Evolutionary conservation across 2,329 filamentous ascomycete species (phyloP).

Genomic region (Epichloe bromicola): DNA sequence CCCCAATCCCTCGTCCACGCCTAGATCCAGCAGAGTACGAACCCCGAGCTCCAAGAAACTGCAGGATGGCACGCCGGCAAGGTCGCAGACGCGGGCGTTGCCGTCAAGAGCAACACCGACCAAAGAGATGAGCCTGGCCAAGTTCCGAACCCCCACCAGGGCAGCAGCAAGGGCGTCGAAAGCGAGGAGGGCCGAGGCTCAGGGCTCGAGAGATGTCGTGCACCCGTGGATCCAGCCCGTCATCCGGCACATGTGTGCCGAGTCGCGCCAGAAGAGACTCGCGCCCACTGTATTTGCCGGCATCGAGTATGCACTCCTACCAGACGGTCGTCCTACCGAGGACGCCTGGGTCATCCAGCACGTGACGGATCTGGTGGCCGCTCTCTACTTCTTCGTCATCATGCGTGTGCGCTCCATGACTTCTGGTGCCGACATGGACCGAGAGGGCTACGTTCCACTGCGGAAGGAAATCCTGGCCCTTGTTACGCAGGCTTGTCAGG

Average conservation of each 20-base stretch:
- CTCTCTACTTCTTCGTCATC: constrained; percentile 47
- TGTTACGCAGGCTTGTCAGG: constrained; percentile 27
- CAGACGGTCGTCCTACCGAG: constrained; percentile 29
- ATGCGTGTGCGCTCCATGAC: constrained; percentile 32
- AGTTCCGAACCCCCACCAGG: constrained; percentile 25
- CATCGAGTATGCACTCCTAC: constrained; percentile 42
- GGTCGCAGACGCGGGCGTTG: constrained; percentile 17
- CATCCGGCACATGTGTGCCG: constrained; percentile 49
- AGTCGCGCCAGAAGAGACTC: constrained; percentile 46
- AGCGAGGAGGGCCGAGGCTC: constrained; percentile 18
- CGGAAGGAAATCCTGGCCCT: constrained; percentile 34
- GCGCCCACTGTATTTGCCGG: constrained; percentile 65
- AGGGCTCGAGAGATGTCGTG: constrained; percentile 20
- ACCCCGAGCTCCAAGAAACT: constrained; percentile 22
- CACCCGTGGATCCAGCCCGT: constrained; percentile 58
- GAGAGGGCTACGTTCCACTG: constrained; percentile 29
- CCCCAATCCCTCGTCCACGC: constrained; percentile 25
- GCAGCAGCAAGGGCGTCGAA: constrained; percentile 26
- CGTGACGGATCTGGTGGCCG: constrained; percentile 42
- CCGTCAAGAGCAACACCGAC: constrained; percentile 32
- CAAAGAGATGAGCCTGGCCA: constrained; percentile 31
- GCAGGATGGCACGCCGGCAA: constrained; percentile 13
- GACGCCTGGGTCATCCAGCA: constrained; percentile 37
- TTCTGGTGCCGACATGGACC: constrained; percentile 24
- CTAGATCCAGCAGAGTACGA: constrained; percentile 17